Conservation (phyloP, 2,329 filamentous ascomycete genomes). For the Aureobasidium sp. region DNA sequence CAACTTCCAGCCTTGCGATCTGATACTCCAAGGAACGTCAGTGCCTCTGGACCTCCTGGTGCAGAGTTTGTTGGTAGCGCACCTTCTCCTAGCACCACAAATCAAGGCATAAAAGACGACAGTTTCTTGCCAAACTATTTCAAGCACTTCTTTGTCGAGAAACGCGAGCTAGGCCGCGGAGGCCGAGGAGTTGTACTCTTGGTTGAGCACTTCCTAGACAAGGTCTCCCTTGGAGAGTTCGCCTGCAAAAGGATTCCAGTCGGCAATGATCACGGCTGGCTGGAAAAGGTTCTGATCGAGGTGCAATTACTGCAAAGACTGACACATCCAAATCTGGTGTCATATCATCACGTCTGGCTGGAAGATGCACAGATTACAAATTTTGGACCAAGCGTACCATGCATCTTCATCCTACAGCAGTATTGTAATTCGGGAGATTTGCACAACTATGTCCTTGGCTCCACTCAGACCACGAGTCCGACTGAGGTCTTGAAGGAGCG, state of each 20-base stretch:
- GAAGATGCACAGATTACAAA: constrained; percentile 75
- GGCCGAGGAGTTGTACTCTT: constrained; percentile 92
- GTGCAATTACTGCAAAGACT: constrained; percentile 88
- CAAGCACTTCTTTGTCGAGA: constrained; percentile 84
- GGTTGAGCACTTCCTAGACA: constrained; percentile 88
- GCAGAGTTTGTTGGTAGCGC: constrained; percentile 43
- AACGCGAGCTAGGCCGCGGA: constrained; percentile 76
- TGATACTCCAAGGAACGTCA: constrained; percentile 24
- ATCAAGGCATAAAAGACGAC: constrained; percentile 70
- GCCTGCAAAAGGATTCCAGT: constrained; percentile 97
- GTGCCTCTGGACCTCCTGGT: constrained; percentile 37
- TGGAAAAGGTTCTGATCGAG: constrained; percentile 89
- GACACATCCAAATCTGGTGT: constrained; percentile 90
- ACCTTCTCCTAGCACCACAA: constrained; percentile 31
- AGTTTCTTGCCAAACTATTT: constrained; percentile 94
- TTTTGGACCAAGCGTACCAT: constrained; percentile 87
- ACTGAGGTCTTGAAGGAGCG: constrained; percentile 72
- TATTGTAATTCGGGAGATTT: constrained; percentile 94
- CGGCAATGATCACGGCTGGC: constrained; percentile 84
- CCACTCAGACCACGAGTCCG: constrained; percentile 43
- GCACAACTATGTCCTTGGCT: constrained; percentile 75
- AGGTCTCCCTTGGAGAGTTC: constrained; percentile 80
- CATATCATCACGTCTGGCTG: constrained; percentile 95
- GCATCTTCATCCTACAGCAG: constrained; percentile 93
- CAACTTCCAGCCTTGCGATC: constrained; percentile 27